Percentiles rank a stretch among this genome's conserved stretches.
Conservation (phyloP, 192 early-diverging fungal genomes). For the Backusella macrospora region DNA sequence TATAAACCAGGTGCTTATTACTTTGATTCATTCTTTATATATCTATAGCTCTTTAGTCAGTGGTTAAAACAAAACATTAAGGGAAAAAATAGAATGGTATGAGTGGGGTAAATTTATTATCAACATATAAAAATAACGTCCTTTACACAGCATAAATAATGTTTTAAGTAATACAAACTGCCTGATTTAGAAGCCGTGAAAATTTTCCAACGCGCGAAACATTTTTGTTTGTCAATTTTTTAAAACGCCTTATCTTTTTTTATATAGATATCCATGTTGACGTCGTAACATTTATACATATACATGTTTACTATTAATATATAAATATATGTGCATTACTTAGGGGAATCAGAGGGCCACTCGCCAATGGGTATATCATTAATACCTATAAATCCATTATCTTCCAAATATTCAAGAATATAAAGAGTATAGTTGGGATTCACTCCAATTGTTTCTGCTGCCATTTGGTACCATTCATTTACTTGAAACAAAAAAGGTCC, state of each 20-base stretch:
- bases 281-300: slow-evolving; percentile 23
- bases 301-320: neutral
- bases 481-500: slow-evolving; percentile 30
- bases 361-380: slow-evolving; percentile 39
- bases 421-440: slow-evolving; percentile 3
- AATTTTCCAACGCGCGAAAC: slow-evolving; percentile 28
- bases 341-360: slow-evolving; percentile 34
- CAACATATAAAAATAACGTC: no score
- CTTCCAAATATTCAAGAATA: neutral
- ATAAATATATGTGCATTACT: neutral
- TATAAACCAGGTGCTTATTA: no score
- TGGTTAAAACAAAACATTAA: no score
- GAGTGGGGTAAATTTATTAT: no score
- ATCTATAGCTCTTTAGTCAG: no score
- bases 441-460: slow-evolving; percentile 15
- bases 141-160: no score
- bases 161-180: slow-evolving; percentile 2
- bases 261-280: slow-evolving; percentile 37
- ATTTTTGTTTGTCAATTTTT: slow-evolving; percentile 33
- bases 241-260: slow-evolving; percentile 37
- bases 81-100: no score
- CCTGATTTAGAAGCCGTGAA: slow-evolving; percentile 33
- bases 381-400: slow-evolving; percentile 31
- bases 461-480: slow-evolving; percentile 33
- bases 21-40: no score